phyloP scores from a whole-genome alignment of 176 grass and related monocot genomes.

The Miscanthus lutarioriparius region DNA sequence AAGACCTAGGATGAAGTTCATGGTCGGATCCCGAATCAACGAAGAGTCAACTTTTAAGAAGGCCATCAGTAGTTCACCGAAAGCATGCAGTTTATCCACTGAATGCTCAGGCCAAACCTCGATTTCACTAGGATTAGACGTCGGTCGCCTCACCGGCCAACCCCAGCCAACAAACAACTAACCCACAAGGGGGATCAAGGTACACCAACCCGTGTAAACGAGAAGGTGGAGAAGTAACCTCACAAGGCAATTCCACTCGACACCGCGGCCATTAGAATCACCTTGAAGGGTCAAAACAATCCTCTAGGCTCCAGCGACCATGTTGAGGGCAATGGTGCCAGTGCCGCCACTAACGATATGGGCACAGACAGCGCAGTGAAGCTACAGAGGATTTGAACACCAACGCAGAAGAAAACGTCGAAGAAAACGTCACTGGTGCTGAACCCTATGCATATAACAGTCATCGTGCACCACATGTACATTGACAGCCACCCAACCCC shows the following conservation, averaged over 20 bases:
- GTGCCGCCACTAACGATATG: neutral
- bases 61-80: neutral
- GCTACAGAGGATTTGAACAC: no score
- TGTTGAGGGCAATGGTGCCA: neutral
- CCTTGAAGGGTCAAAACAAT: neutral
- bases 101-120: neutral
- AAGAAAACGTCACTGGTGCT: no score
- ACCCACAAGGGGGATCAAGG: neutral
- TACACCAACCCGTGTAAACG: neutral
- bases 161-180: neutral
- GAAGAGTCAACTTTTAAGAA: neutral
- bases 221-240: neutral
- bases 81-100: neutral
- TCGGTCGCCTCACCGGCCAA: neutral
- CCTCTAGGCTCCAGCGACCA: neutral
- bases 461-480: no score
- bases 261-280: neutral
- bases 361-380: no score
- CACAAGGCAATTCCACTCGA: neutral
- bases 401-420: no score
- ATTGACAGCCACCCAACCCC: no score
- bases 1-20: neutral
- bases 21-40: neutral
- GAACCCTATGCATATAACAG: no score
- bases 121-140: neutral